Base-by-base conservation (phyloP, 441 rosid species). In the Geranium incanum region DNA sequence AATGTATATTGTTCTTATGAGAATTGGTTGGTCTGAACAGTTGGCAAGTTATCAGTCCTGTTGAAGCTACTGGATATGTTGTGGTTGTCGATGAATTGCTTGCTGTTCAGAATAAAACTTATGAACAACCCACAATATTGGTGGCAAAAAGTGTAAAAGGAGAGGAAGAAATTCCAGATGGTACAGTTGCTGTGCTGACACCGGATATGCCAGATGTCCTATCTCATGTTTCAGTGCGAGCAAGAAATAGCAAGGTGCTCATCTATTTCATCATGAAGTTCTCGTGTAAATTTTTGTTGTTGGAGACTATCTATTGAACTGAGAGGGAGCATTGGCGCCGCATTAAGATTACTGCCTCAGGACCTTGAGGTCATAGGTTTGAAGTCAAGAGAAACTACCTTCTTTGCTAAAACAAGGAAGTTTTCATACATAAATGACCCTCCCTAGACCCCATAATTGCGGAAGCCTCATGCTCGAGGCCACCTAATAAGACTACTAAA, bases 201-300 rank as follows among this genome's bases (percentile, higher is more conserved):
- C 95, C 98, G 60, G 97, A 95, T 84, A 92, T 90, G 98, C 99
- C 99, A n/a, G 99, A 95, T 84, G 99, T 95, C 71, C 78, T 95
- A 66, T 95, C 99, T 68, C 99, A 92, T 85, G 99, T 95, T 75
- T 95, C 99, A 71, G 99, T 95, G 69, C 89, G 99, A 73, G 99
- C 99, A 77, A 92, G 99, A 83, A 95, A 92, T 82, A 72, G 97
- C 90, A 95, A 90, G 90, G 99, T 92, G 73, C 77, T 79, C 64
- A 66, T 41, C 71, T 67, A 70, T 76, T 71, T 41, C 66, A 70
- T 75, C 74, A 71, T 68, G 48, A 69, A 76, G 75, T 74, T 75
- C 69, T 65, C 66, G 1, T 68, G 19, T 74, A 66, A 64, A 71
- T 59, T 43, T 60, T 55, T 6, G 50, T 55, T 6, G 50, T 48